Percentiles rank a stretch among this genome's conserved stretches.
Evolutionary conservation across 2,329 filamentous ascomycete species (phyloP).

Genomic region (Ophiosphaerella korrae): DNA sequence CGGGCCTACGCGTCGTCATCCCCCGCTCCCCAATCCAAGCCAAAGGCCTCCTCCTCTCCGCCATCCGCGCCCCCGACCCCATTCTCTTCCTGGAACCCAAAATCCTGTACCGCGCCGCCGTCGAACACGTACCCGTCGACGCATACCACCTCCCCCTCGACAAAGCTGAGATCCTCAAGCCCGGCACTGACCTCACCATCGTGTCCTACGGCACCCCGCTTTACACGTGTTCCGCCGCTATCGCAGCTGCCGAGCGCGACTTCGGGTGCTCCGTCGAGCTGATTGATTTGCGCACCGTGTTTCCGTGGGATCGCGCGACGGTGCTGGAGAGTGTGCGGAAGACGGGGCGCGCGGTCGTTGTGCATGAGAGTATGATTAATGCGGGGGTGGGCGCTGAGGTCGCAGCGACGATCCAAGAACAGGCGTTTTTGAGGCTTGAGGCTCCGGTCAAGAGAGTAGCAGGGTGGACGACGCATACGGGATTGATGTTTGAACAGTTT

Average conservation of each 20-base stretch:
- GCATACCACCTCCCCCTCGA: constrained; percentile 83
- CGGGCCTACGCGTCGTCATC: constrained; percentile 82
- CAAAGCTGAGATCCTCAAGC: constrained; percentile 82
- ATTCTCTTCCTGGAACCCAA: constrained; percentile 95
- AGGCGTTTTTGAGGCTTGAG: constrained; percentile 82
- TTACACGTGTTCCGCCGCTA: constrained; percentile 80
- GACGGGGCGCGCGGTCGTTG: constrained; percentile 83
- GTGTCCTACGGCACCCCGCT: constrained; percentile 89
- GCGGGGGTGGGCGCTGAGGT: constrained; percentile 88
- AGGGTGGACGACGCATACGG: constrained; percentile 87
- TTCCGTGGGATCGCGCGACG: constrained; percentile 86
- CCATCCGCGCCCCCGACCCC: constrained; percentile 78
- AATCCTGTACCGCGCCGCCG: constrained; percentile 86
- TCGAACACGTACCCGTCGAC: constrained; percentile 85
- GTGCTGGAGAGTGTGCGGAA: constrained; percentile 83
- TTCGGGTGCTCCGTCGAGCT: constrained; percentile 79
- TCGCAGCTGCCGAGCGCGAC: constrained; percentile 75
- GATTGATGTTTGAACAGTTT: constrained; percentile 73
- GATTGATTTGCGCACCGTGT: constrained; percentile 85
- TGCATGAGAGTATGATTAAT: constrained; percentile 92
- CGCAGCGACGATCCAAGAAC: constrained; percentile 84
- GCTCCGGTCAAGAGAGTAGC: constrained; percentile 84
- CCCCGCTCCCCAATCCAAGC: constrained; percentile 85
- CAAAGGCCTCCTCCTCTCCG: constrained; percentile 81
- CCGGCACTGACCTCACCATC: constrained; percentile 79